phyloP scores from a whole-genome alignment of 331 rosid genomes.

The Arachis monticola region DNA sequence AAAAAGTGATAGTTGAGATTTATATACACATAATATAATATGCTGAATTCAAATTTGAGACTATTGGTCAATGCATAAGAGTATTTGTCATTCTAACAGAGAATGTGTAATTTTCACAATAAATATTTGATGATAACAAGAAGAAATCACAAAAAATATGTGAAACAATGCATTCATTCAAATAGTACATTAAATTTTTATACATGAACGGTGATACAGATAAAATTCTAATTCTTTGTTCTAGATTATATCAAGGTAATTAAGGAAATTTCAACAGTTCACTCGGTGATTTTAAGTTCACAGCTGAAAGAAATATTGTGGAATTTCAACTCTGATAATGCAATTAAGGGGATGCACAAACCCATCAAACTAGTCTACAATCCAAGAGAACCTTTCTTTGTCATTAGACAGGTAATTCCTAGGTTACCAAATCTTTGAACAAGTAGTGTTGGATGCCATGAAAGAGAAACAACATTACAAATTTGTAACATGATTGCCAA shows the following conservation, averaged over 20 bases:
- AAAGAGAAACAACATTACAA: background rate
- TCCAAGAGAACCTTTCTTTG: conserved; percentile 91
- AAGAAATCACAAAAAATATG: background rate
- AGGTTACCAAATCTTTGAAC: conserved; percentile 10
- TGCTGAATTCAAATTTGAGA: too few species aligned
- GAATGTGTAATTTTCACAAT: too few species aligned
- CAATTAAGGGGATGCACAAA: conserved; percentile 60
- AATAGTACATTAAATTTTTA: background rate
- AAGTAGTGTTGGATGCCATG: conserved; percentile 13
- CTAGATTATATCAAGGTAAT: conserved; percentile 69
- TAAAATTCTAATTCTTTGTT: conserved; percentile 31
- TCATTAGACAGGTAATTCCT: conserved; percentile 77
- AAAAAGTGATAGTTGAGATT: too few species aligned
- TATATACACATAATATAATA: too few species aligned
- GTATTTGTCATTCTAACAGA: too few species aligned
- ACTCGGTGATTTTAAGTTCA: conserved; percentile 73
- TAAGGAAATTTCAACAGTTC: conserved; percentile 62
- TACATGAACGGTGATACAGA: conserved; percentile 21
- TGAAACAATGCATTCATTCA: conserved; percentile 3
- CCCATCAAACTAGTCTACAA: conserved; percentile 80
- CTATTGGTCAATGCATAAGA: too few species aligned
- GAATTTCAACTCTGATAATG: conserved; percentile 57
- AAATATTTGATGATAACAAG: background rate
- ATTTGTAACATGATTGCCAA: background rate
- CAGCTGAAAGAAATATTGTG: conserved; percentile 80